Evolutionary conservation across 371 early-diverging fungal genomes (phyloP), one percentile per base, ranked within the genome.

Genomic region (Smittium culicis): DNA sequence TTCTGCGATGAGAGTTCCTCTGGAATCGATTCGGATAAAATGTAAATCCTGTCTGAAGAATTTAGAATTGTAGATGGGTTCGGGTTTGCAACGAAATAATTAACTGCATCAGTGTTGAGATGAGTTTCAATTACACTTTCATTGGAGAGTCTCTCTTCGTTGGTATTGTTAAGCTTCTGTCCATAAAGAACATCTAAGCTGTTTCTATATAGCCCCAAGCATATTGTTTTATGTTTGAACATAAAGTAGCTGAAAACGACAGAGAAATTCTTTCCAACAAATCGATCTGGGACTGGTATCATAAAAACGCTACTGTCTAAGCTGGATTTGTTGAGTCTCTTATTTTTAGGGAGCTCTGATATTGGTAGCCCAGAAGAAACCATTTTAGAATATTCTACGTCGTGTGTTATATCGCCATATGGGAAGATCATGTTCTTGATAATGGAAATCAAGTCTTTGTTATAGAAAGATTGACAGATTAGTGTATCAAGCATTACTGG

Each of bases 401-500:
- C 71, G 31, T 73, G 72, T 1, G 70, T 73, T 20, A 72, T 70
- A 14, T 68, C 68, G 65, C 76, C 74, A 55, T 74, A 68, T 54
- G 74, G 70, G 35, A 81, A 80, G 14, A 80, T 69, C 28, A 80
- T 65, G 54, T 71, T 73, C 72, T 77, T 80, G 70, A 84, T 69
- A 33, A 84, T 70, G 61, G 73, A 73, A 25, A 84, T 71, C 5
- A 84, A 57, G 58, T 82, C 74, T 54, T 77, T 70, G 69, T 82
- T 81, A 68, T 83, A 85, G 69, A 78, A 82, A 3, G 81, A 73
- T 72, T 86, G 87, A 71, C 82, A 81, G 24, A 87, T 71, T 24
- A 87, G 68, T 2, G 86, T 81, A 68, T 88, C 85, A 24, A 87
- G 75, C 81, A 87, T 83, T 28, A 77, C 73, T 1, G 80, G 79